These are phyloP conservation scores for Blastobotrys buckinghamii DNA, from an alignment of 1,139 yeast species.

Conservation along the genomic window DNA sequence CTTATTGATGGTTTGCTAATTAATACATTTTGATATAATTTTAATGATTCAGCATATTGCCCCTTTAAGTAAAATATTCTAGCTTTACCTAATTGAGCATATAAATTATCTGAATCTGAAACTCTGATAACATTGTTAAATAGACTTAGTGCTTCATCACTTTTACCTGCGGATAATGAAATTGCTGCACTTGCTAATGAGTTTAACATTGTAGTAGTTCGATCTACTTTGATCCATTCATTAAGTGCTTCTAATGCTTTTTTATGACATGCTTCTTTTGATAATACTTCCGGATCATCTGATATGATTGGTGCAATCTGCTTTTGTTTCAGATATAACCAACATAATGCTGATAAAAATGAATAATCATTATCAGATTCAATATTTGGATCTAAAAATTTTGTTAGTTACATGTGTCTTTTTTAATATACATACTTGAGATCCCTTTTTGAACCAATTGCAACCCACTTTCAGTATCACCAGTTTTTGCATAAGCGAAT, in stretches of 20 bases:
- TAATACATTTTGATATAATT: conserved; percentile 76
- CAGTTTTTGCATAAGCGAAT: conserved; percentile 64
- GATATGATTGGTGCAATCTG: background rate
- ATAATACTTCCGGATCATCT: background rate
- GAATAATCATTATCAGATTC: background rate
- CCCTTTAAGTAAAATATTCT: conserved; percentile 67
- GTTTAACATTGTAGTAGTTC: conserved; percentile 29
- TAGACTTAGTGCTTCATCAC: conserved; percentile 50
- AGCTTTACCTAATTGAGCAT: conserved; percentile 82
- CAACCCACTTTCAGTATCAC: conserved; percentile 55
- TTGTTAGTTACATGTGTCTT: background rate
- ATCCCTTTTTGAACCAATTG: conserved; percentile 61
- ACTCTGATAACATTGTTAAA: conserved; percentile 34
- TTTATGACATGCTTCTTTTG: background rate
- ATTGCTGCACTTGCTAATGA: conserved; percentile 54
- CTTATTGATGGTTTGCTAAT: conserved; percentile 63
- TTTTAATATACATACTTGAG: conserved; percentile 27
- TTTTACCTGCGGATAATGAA: conserved; percentile 55
- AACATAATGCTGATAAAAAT: background rate
- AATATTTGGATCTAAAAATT: background rate
- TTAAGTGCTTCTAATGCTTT: conserved; percentile 4
- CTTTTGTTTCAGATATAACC: background rate
- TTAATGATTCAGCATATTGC: conserved; percentile 68
- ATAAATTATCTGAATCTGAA: conserved; percentile 49
- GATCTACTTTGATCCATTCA: conserved; percentile 31